phyloP scores from a whole-genome alignment of 2,329 filamentous ascomycete species.

The Juglanconis juglandina region DNA sequence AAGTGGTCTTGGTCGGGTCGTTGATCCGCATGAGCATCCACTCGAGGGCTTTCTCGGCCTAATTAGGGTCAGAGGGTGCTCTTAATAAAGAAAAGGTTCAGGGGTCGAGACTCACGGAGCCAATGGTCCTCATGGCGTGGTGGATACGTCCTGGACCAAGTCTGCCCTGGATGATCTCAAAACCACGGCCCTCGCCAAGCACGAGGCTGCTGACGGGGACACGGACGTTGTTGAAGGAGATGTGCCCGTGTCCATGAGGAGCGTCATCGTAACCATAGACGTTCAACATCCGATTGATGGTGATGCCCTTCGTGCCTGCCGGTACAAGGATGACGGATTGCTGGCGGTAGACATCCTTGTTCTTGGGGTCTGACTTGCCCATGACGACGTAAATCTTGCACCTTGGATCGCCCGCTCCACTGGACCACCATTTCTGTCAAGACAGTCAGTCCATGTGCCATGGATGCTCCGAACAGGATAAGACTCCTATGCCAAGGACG shows the following conservation, averaged over 20 bases:
- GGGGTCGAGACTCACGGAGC: conserved; percentile 54
- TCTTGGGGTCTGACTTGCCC: conserved; percentile 80
- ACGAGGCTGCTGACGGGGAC: conserved; percentile 82
- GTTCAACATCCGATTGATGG: conserved; percentile 86
- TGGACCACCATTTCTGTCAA: conserved; percentile 95
- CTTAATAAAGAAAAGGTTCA: background rate
- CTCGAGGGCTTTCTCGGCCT: conserved; percentile 85
- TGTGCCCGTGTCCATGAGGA: conserved; percentile 95
- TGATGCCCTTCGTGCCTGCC: conserved; percentile 75
- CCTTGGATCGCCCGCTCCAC: conserved; percentile 85
- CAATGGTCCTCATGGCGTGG: conserved; percentile 94
- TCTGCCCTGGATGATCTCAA: conserved; percentile 97
- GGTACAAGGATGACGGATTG: conserved; percentile 93
- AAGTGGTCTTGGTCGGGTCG: conserved; percentile 84
- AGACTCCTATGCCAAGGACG: background rate
- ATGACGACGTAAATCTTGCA: conserved; percentile 95
- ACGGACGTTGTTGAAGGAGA: conserved; percentile 84
- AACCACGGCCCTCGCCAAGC: conserved; percentile 87
- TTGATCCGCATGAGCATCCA: conserved; percentile 95
- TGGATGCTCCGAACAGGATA: background rate
- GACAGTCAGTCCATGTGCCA: background rate
- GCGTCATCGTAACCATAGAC: conserved; percentile 98
- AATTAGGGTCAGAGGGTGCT: background rate
- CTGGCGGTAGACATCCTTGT: conserved; percentile 77
- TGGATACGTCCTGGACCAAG: conserved; percentile 95